phyloP scores from a whole-genome alignment of 2,329 filamentous ascomycete genomes.

The Penicillium sp. region DNA sequence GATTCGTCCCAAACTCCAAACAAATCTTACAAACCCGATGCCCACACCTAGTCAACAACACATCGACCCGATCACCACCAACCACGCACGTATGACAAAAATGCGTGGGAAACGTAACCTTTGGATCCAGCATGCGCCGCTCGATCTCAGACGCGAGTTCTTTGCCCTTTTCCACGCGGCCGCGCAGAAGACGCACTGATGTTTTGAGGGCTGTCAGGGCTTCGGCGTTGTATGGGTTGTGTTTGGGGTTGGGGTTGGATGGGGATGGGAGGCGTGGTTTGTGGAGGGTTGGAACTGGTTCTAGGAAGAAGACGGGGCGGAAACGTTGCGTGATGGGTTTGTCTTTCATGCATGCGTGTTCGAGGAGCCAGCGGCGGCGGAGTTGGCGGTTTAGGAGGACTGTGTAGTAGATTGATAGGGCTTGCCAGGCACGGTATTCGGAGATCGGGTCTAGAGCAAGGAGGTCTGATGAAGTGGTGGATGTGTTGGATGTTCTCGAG shows the following conservation, averaged over 20 bases:
- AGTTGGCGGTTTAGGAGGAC: conserved; percentile 20
- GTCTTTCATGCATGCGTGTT: conserved; percentile 17
- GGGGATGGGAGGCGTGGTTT: conserved; percentile 4
- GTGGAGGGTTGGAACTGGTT: conserved; percentile 12
- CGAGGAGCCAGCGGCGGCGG: conserved; percentile 18
- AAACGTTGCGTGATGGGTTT: conserved; percentile 11
- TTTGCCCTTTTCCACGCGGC: conserved; percentile 23
- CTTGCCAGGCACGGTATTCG: conserved; percentile 20
- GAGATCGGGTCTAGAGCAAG: conserved; percentile 16
- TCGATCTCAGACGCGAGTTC: conserved; percentile 22
- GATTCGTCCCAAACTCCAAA: conserved; percentile 13
- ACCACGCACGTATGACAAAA: conserved; percentile 23
- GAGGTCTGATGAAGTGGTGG: background rate
- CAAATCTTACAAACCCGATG: conserved; percentile 22
- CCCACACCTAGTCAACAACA: conserved; percentile 20
- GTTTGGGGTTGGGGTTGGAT: background rate
- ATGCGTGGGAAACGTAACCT: conserved; percentile 15
- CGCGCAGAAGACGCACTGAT: conserved; percentile 14
- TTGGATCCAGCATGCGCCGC: conserved; percentile 15
- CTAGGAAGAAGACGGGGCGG: conserved; percentile 18
- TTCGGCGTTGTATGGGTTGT: conserved; percentile 2
- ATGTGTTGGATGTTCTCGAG: background rate
- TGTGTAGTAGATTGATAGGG: conserved; percentile 17
- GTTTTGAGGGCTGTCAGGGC: conserved; percentile 3
- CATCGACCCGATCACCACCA: conserved; percentile 12